Percentiles rank a stretch among this genome's conserved stretches.
These are phyloP conservation scores for Leavenworthia alabamica DNA, from an alignment of 345 rosid species.

Conservation along the genomic window DNA sequence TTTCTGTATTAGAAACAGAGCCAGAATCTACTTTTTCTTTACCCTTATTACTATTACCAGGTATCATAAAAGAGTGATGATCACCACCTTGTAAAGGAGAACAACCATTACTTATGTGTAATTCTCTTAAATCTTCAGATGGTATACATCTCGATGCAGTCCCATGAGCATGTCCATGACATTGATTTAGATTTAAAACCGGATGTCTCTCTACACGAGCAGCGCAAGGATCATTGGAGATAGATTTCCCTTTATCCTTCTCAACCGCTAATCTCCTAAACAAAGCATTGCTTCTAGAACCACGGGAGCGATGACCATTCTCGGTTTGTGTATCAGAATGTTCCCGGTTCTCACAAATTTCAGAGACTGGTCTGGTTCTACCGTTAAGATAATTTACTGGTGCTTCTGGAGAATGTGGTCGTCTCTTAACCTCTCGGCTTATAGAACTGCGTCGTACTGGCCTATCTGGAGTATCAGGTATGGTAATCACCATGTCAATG, in stretches of 20 bases:
- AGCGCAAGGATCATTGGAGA: constrained; percentile 18
- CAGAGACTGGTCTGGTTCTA: constrained; percentile 29
- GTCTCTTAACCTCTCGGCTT: constrained; percentile 28
- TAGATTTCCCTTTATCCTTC: constrained; percentile 44
- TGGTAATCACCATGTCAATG: constrained; percentile 46
- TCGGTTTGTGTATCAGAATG: constrained; percentile 30
- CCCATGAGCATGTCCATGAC: constrained; percentile 19
- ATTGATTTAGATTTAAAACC: constrained; percentile 25
- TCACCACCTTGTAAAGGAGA: constrained; percentile 24
- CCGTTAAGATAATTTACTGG: constrained; percentile 18
- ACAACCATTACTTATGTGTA: constrained; percentile 23
- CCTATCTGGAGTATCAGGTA: constrained; percentile 89
- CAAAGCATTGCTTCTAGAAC: constrained; percentile 30
- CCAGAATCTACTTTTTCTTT: constrained; percentile 41
- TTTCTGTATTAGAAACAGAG: constrained; percentile 38
- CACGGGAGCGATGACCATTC: constrained; percentile 5
- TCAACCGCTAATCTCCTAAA: constrained; percentile 39
- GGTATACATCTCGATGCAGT: constrained; percentile 29
- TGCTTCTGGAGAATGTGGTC: constrained; percentile 33
- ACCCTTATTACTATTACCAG: constrained; percentile 45
- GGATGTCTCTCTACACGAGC: constrained; percentile 23
- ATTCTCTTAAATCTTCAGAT: constrained; percentile 23
- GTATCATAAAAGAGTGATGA: constrained; percentile 24
- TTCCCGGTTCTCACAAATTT: constrained; percentile 28
- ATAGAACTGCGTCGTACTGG: constrained; percentile 16